Base-by-base conservation (phyloP, 139 green algal genomes). In the Picochlorum sp. region DNA sequence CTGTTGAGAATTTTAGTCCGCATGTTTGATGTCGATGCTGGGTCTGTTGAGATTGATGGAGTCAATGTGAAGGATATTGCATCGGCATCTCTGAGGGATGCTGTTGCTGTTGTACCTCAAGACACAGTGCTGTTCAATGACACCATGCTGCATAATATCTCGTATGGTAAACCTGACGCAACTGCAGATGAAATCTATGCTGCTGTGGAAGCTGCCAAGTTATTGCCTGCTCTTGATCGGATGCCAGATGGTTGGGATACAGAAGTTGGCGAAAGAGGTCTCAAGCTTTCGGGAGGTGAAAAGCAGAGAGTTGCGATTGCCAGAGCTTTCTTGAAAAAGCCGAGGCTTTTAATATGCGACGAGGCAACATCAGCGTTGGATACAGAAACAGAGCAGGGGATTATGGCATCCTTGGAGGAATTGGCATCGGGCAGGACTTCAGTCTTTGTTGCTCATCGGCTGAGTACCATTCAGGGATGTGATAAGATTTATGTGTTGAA, bases 291-390 rank as follows among this genome's bases (percentile, higher is more conserved):
- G 28, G 92, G 92, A 3, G 91, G 91, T 6, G 91, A 97, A 78
- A 96, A 96, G 83, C 92, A 97, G 84, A 81, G 92, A 3, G 86
- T 98, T 14, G 92, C 92, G 47, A 97, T 98, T 28, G 92, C 92
- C 0, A 63, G 87, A 15, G 87, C 87, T 6, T 89, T 92, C 52
- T 74, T 94, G 10, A 81, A 81, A 60, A 57, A 65, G 6, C 83
- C 88, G 0, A 72, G 77, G 11, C 70, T 96, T 45, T 78, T 96
- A 34, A 83, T 96, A 0, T 96, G 90, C 62, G 90, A 96, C 64
- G 88, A 90, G 68, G 89, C 89, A 26, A 96, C 90, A 8, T 84
- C 71, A 34, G 84, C 86, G 2, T 80, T 96, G 47, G 90, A 97
- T 82, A 85, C 77, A 6, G 78, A 66, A 9, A 97, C 90, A 0